Evolutionary conservation across 805 yeast species (phyloP), one percentile per base, ranked within the genome.

Genomic region (Ogataea trehaloabstinens): DNA sequence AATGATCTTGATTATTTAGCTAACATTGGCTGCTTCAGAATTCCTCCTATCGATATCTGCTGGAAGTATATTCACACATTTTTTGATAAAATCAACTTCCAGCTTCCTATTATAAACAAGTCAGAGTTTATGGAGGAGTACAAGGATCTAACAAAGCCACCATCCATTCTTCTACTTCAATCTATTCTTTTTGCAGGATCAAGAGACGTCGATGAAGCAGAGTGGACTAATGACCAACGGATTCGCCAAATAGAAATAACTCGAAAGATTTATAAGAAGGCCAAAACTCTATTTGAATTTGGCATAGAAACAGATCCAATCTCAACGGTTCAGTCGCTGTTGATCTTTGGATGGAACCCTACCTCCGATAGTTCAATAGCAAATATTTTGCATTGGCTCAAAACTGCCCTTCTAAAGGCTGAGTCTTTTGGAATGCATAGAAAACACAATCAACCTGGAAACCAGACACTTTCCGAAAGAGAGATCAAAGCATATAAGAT

Each of bases 351-450:
- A 22, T 42, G 45, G 38, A 34, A 35, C 15, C 38, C 44, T 22
- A 39, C 39, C 13, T 19, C 24, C 7, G 10, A 21, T 13, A 22
- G 20, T 10, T 33, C 44, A 19, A 35, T 24, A 19, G 76, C 78
- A 34, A 82, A 81, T 52, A 71, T 79, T 1, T 80, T 72, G 53
- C 80, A 79, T 55, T 84, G 91, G 91, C 73, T 81, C 4, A 66
- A 83, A 24, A 74, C 78, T 5, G 89, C 85, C 1, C 68, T 82
- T 25, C 71, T 78, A n/a, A 67, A 81, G 35, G 89, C 89, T 3
- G 89, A 82, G 55, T 83, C 85, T 6, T 76, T 75, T 55, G 89
- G 90, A 2, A 67, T 84, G 49, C 88, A 84, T 53, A 65, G 86
- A 46, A 74, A 42, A 31, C 38, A 35, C 24, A 6, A 27, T 20